A percentile compares a stretch with the other conserved stretches of the same genome.
Conservation (phyloP, 495 filamentous ascomycete genomes). For the Gamarada debralockiae region DNA sequence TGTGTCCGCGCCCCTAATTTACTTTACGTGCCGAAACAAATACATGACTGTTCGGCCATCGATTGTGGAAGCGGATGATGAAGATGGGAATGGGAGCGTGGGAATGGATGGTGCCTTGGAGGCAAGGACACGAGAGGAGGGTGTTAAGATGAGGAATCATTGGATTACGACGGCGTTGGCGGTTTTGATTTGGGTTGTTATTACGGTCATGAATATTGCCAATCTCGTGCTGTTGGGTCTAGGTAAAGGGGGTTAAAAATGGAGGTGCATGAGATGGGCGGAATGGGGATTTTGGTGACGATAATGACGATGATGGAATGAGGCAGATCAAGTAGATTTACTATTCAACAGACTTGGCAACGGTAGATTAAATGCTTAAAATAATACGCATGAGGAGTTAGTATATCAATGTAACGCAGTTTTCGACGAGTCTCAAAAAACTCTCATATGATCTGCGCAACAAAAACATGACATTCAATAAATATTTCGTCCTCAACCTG, state of each 20-base stretch:
- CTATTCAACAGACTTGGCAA: no score
- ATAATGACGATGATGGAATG: no score
- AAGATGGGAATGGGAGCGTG: constrained; percentile 20
- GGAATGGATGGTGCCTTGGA: constrained; percentile 9
- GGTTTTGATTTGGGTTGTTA: constrained; percentile 61
- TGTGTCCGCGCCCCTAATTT: constrained; percentile 78
- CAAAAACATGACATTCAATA: no score
- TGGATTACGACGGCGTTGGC: constrained; percentile 52
- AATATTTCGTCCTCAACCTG: no score
- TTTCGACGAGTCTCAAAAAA: no score
- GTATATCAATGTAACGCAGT: no score
- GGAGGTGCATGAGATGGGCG: background rate
- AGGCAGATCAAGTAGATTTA: no score
- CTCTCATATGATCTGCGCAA: no score
- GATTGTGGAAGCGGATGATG: constrained; percentile 19
- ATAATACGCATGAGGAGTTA: no score
- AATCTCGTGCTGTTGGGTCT: constrained; percentile 56
- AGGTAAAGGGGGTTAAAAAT: constrained; percentile 8
- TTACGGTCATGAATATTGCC: constrained; percentile 69
- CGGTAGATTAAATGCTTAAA: no score
- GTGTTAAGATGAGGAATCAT: constrained; percentile 42
- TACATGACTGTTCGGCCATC: constrained; percentile 69
- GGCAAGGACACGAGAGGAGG: constrained; percentile 9
- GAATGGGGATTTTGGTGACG: background rate
- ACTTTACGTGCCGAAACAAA: constrained; percentile 75